Evolutionary conservation across 2,329 filamentous ascomycete genomes (phyloP), one percentile per base, ranked within the genome.

Genomic region (Paecilomyces formosus): DNA sequence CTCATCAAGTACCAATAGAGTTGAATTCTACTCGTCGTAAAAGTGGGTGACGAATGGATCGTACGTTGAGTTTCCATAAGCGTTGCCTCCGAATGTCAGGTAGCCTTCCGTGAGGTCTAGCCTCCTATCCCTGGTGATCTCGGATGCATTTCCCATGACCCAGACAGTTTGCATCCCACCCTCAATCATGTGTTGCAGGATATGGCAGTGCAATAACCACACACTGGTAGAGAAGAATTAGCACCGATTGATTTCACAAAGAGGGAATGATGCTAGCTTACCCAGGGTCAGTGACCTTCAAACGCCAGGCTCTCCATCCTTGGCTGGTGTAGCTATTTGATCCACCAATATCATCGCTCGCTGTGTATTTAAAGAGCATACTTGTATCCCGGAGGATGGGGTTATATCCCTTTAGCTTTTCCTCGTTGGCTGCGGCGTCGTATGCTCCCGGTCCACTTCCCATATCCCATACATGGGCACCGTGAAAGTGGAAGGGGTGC

Each of bases 291-390:
- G 70, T 73, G 0, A 85, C 79, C 2, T 81, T 73, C 0, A 86
- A 69, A 8, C 85, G 74, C 85, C 84, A 87, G 0, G 78, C 84
- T 21, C 85, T 74, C 85, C 85, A 88, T 0, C 85, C 35, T 18
- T 45, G 35, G 3, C 11, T 39, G n/a, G 35, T 45, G n/a, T 45
- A 45, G n/a, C 15, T 45, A n/a, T 21, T 18, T 12, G 11, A 8
- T 75, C 76, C 7, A 73, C 67, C 24, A 26, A 26, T 26, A 3
- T 77, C 71, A 0, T 77, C 67, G 1, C 62, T 62, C 0, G 76
- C 78, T 22, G 73, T 74, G 62, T 86, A 88, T 1, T 81, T 71
- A 62, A 85, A 84, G 3, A 88, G 71, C 62, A 84, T 78, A 1
- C 82, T 85, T 0, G 78, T 80, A 56, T 81, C 78, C 4, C 81